Evolutionary conservation across 345 rosid species (phyloP), one percentile per base, ranked within the genome.

Genomic region (Arabidopsis suecica): DNA sequence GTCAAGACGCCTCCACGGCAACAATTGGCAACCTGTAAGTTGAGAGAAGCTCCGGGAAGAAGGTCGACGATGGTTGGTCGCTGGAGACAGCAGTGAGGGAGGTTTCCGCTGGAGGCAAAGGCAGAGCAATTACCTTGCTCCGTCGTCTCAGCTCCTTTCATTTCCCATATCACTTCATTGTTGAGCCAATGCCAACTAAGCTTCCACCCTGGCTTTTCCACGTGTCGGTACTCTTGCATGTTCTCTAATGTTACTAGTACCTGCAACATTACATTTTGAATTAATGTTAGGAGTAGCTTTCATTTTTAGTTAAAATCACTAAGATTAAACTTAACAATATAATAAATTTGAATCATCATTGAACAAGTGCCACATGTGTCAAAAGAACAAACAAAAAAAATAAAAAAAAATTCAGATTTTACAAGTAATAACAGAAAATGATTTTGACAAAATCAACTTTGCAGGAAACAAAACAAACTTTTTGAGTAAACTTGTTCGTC

Each of bases 131-230:
- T 85, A 6, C 98, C 96, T 86, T 91, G 98, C 69, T 87, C 87
- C 0, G 91, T 89, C 0, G 98, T 88, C 78, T 91, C 93, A 0
- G 96, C 98, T 61, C 97, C 98, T 63, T 22, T 60, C 86, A 91
- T 84, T 23, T 58, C 70, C 93, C 94, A 89, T 61, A 93, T 93
- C 41, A 84, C 98, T 77, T 89, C 87, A 4, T 83, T 60, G 9
- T 81, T 82, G 9, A 0, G 7, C 97, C 98, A 93, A 7, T 40
- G 71, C 97, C 97, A 93, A 6, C 84, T 84, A 55, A 93, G 53
- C 69, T 76, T 86, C 98, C 97, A 93, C 0, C 98, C 97, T 1
- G 98, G 98, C 18, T 61, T 48, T 38, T 91, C 96, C 9, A 93
- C 73, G 44, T 91, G 98, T 2, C 98, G 83, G 32, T 87, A 91